Conservation (phyloP, 2,329 filamentous ascomycete genomes). For the Lasiodiplodia sp. region DNA sequence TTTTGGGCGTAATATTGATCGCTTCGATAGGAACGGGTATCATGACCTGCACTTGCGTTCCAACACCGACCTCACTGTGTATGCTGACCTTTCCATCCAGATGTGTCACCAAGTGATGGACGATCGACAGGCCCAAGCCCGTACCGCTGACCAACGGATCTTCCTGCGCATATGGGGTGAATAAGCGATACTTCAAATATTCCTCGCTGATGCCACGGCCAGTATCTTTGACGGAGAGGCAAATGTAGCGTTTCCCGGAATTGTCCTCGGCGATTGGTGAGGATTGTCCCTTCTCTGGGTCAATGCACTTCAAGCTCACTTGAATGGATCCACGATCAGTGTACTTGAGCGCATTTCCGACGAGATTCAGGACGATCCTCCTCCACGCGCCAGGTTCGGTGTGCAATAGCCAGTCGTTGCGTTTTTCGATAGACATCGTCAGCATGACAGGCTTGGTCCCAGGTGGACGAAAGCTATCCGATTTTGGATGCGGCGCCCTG, state of each 20-base stretch:
- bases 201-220: slow-evolving; percentile 50
- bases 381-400: slow-evolving; percentile 49
- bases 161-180: slow-evolving; percentile 50
- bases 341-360: slow-evolving; percentile 34
- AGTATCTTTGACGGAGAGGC: slow-evolving; percentile 45
- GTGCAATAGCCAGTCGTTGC: slow-evolving; percentile 51
- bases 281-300: neutral
- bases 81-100: slow-evolving; percentile 48
- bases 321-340: slow-evolving; percentile 20
- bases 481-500: neutral
- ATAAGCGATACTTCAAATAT: slow-evolving; percentile 46
- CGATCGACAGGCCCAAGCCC: slow-evolving; percentile 48
- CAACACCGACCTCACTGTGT: slow-evolving; percentile 43
- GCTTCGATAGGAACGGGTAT: slow-evolving; percentile 47
- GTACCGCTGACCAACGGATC: slow-evolving; percentile 47
- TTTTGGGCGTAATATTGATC: neutral
- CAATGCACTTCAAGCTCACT: neutral
- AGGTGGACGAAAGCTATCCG: neutral
- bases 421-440: slow-evolving; percentile 52
- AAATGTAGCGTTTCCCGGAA: neutral
- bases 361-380: slow-evolving; percentile 33
- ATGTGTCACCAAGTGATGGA: slow-evolving; percentile 47
- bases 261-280: neutral
- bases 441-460: slow-evolving; percentile 34
- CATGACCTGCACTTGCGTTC: slow-evolving; percentile 46